Conservation (phyloP, 768 basidiomycete genomes). For the Chalciporus piperatus region DNA sequence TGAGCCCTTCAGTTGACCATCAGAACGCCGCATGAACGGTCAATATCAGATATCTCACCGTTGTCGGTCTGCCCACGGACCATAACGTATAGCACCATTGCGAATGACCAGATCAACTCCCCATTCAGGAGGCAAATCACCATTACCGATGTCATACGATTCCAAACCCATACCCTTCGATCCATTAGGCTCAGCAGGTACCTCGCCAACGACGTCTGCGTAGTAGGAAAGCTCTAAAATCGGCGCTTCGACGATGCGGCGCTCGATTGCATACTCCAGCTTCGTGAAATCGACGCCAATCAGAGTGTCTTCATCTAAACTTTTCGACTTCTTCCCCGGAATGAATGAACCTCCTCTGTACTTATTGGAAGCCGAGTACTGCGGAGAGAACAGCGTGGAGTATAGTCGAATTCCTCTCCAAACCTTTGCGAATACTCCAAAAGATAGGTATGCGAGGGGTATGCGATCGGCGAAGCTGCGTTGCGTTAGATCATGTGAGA, state of each 20-base stretch:
- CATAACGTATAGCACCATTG: constrained; percentile 76
- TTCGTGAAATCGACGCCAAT: constrained; percentile 52
- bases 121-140: constrained; percentile 89
- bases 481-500: constrained; percentile 7
- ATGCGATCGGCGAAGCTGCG: constrained; percentile 26
- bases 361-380: background rate
- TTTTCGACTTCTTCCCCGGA: constrained; percentile 21
- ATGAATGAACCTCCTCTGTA: background rate
- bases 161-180: constrained; percentile 37
- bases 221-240: constrained; percentile 83
- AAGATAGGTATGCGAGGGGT: constrained; percentile 37
- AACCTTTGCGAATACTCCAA: constrained; percentile 42
- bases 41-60: constrained; percentile 43
- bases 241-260: constrained; percentile 76
- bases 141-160: constrained; percentile 76
- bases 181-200: constrained; percentile 43
- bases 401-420: constrained; percentile 56
- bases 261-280: constrained; percentile 85
- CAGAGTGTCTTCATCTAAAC: constrained; percentile 52
- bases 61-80: constrained; percentile 97
- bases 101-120: constrained; percentile 83
- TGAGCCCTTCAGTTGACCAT: constrained; percentile 47
- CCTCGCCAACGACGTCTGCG: constrained; percentile 76
- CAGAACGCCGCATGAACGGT: background rate
- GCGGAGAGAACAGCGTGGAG: constrained; percentile 30